Conservation (phyloP, 2,329 filamentous ascomycete genomes). For the Curvularia sp. region DNA sequence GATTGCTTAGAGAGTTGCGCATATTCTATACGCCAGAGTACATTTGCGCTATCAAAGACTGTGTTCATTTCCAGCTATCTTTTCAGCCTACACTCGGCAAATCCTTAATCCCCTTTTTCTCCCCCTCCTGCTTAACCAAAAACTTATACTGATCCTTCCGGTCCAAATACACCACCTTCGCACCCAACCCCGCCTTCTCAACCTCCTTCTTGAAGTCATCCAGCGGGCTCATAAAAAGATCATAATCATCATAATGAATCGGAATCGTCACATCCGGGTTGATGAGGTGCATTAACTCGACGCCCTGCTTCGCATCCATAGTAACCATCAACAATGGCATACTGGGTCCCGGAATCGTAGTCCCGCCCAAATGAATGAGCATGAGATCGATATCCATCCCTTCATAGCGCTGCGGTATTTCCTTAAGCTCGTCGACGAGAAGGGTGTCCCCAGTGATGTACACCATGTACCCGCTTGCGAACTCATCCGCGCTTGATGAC, state of each 20-base stretch:
- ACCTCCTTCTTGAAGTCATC: slow-evolving; percentile 66
- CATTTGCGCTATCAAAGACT: background rate
- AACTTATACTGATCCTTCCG: slow-evolving; percentile 65
- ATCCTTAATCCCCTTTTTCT: slow-evolving; percentile 10
- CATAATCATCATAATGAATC: slow-evolving; percentile 54
- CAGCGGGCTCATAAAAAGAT: slow-evolving; percentile 64
- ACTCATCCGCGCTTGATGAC: slow-evolving; percentile 27
- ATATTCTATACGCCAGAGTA: slow-evolving; percentile 1
- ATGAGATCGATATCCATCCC: slow-evolving; percentile 67
- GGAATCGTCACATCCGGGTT: slow-evolving; percentile 69
- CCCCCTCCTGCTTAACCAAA: slow-evolving; percentile 49
- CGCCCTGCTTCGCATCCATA: slow-evolving; percentile 70
- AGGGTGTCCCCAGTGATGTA: slow-evolving; percentile 73
- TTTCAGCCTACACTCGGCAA: slow-evolving; percentile 1
- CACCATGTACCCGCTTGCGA: slow-evolving; percentile 62
- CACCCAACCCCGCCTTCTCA: slow-evolving; percentile 57
- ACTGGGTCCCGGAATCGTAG: slow-evolving; percentile 66
- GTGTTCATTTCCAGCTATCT: slow-evolving; percentile 2
- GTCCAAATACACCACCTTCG: slow-evolving; percentile 68
- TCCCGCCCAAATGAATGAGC: slow-evolving; percentile 71
- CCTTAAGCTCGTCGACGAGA: slow-evolving; percentile 66
- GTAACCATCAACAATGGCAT: slow-evolving; percentile 55
- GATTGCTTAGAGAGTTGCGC: background rate
- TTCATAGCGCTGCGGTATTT: slow-evolving; percentile 64
- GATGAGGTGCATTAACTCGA: slow-evolving; percentile 66